Evolutionary conservation across 2,329 filamentous ascomycete species (phyloP), one percentile per base, ranked within the genome.

Genomic region (Talaromyces piceae): DNA sequence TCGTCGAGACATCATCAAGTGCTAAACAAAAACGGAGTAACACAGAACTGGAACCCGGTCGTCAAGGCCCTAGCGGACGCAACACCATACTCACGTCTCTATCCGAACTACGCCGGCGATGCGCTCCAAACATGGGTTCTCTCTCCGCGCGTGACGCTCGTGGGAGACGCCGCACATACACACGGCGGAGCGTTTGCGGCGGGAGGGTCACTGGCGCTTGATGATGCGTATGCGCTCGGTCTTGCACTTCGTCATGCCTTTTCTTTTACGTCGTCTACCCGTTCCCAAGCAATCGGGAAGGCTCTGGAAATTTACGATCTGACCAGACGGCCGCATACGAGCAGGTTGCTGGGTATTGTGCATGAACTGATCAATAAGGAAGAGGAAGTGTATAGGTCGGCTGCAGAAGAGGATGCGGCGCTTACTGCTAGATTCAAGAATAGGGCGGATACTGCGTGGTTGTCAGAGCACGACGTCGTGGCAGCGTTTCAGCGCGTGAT

Each of bases 391-490:
- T 20, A 33, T 51, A 0, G 51, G 56, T 33, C 45, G 28, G 1
- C 41, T 1, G 66, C 53, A 31, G 52, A 71, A 54, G 70, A 67
- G 4, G 72, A 76, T 23, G 65, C 67, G 43, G 61, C 67, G 44
- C 56, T 76, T 33, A 56, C 66, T 41, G 33, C 56, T 1, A 61
- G 68, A 48, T 67, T 75, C 56, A 61, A 54, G 22, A 65, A 56
- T 18, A 61, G 73, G 4, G 60, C 63, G 2, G 65, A 74, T 50
- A 66, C 67, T 4, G 63, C 58, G 13, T 77, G 73, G 74, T 64
- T 77, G 26, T 70, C 71, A 18, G 73, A 76, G 54, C 73, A 77
- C 58, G 71, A 76, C 58, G 73, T 76, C 7, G 63, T 70, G 47
- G 56, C 56, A 8, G 63, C 68, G 9, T 75, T 73, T 56, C 31